Evolutionary conservation across 441 rosid species (phyloP).

Genomic region (Populus trichocarpa): DNA sequence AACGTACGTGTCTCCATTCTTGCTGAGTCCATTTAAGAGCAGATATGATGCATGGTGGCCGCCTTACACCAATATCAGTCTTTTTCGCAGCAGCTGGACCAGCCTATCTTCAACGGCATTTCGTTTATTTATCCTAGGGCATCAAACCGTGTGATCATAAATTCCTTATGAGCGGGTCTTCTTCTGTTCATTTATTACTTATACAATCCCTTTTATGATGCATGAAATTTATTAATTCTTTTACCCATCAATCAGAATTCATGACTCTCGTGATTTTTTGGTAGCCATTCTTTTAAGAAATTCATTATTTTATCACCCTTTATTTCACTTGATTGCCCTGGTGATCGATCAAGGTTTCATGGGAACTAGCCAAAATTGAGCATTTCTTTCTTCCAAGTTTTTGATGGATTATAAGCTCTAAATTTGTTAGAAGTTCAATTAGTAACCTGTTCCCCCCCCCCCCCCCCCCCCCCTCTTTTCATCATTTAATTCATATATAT

Average conservation of each 20-base stretch:
- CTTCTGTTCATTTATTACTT: not conserved
- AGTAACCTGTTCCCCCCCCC: too few relatives aligned
- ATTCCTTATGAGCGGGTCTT: not conserved
- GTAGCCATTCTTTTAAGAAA: not conserved
- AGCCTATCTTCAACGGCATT: not conserved
- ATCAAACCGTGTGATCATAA: not conserved
- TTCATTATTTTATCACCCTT: not conserved
- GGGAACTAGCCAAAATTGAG: too few relatives aligned
- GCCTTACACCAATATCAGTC: not conserved
- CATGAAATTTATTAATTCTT: not conserved
- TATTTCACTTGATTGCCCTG: too few relatives aligned
- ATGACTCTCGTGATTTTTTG: constrained; percentile 30
- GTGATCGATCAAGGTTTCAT: too few relatives aligned
- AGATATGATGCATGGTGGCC: not conserved
- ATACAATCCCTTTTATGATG: constrained; percentile 13
- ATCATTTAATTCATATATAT: too few relatives aligned
- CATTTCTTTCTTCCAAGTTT: too few relatives aligned
- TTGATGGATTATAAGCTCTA: too few relatives aligned
- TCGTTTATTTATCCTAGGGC: not conserved
- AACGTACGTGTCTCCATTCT: too few relatives aligned
- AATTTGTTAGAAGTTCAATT: too few relatives aligned
- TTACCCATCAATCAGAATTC: constrained; percentile 13
- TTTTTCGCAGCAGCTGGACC: not conserved
- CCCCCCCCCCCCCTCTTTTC: too few relatives aligned
- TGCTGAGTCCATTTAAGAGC: too few relatives aligned